Conservation (phyloP, 495 filamentous ascomycete genomes). For the Aspergillus sclerotiicarbonarius region DNA sequence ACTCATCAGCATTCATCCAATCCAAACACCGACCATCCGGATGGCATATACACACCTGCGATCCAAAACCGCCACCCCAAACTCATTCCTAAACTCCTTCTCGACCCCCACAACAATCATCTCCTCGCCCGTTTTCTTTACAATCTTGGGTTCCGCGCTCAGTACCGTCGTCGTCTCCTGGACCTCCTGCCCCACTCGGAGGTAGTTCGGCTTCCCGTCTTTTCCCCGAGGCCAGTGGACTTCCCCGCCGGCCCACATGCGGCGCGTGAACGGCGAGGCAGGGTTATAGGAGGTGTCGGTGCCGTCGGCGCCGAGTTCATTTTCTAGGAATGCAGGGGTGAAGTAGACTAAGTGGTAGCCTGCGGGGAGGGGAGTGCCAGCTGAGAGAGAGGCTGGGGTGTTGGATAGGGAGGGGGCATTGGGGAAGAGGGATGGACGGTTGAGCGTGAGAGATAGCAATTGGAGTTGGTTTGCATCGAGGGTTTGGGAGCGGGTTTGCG, state of each 20-base stretch:
- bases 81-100: constrained; percentile 54
- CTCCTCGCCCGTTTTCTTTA: constrained; percentile 53
- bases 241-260: constrained; percentile 79
- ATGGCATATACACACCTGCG: constrained; percentile 35
- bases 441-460: constrained; percentile 53
- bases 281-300: constrained; percentile 71
- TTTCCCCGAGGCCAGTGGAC: constrained; percentile 47
- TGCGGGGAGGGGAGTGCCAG: constrained; percentile 52
- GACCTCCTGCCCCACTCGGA: constrained; percentile 53
- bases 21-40: not conserved
- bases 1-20: not conserved
- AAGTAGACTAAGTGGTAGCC: constrained; percentile 77
- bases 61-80: constrained; percentile 54
- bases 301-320: constrained; percentile 62
- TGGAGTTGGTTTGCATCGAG: constrained; percentile 60
- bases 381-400: constrained; percentile 18
- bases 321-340: constrained; percentile 54
- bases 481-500: constrained; percentile 44
- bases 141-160: constrained; percentile 49
- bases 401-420: constrained; percentile 30
- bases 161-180: constrained; percentile 57
- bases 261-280: constrained; percentile 57
- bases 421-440: constrained; percentile 41
- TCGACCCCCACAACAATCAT: constrained; percentile 67
- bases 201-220: constrained; percentile 33